Base-by-base conservation (phyloP, 2,329 filamentous ascomycete species). In the Fusarium duplospermum region DNA sequence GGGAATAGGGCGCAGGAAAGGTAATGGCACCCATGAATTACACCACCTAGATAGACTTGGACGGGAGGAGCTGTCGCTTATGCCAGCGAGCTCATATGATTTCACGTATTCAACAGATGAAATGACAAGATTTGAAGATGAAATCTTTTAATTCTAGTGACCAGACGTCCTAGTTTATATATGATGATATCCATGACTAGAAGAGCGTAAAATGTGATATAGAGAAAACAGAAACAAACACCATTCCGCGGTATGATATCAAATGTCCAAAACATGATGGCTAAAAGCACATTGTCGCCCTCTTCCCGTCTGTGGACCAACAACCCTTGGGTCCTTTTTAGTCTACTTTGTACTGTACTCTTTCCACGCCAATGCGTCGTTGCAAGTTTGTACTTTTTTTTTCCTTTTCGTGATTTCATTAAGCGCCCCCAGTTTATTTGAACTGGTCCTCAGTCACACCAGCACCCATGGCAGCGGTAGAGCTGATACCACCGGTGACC, bases 361-460 rank as follows among this genome's bases (percentile, higher is more conserved):
- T 13, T 40, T 40, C 18, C 52, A 29, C 27, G 16, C 47, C 47
- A 13, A 29, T 29, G 42, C 22, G 22, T 47, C 42, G 14, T 47
- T 47, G 22, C 24, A 22, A 57, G n/a, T 24, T 22, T n/a, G 7
- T 42, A 36, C 22, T 18, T 24, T 33, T 54, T 38, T 38, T 1
- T 56, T 18, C 16, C 16, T 14, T 63, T 35, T 61, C 33, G 18
- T 40, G 31, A 16, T 35, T 56, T 65, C 56, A 66, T 58, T 29
- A 13, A 16, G 36, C 20, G 27, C 7, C n/a, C 56, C 27, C 13
- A 29, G 36, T 42, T 64, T 72, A 82, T 63, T 82, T 81, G 84
- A 99, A 99, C 86, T 99, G 96, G 80, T 98, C 95, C 87, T 99
- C 96, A 1, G 96, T 99, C 68, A 99, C 96, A 69, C 96, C 96